Conservation (phyloP, 805 yeast species). For the Starmerella powellii region DNA sequence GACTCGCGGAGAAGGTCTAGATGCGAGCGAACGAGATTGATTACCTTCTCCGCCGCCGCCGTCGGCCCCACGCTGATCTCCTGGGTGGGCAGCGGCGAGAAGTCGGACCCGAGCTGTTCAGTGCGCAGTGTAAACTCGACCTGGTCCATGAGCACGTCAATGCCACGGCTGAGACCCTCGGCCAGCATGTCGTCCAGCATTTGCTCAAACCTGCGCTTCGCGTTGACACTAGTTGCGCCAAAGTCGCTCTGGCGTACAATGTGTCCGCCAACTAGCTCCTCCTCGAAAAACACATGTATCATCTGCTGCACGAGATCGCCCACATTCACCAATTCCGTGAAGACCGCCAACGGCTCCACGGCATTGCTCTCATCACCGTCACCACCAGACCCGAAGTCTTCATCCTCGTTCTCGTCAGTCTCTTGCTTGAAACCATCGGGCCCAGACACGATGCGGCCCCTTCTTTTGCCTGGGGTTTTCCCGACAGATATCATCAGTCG, state of each 20-base stretch:
- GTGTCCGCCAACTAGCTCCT: constrained; percentile 49
- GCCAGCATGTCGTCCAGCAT: constrained; percentile 82
- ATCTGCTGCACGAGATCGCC: constrained; percentile 89
- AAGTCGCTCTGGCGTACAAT: constrained; percentile 68
- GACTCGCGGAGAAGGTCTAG: constrained; percentile 63
- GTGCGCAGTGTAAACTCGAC: constrained; percentile 50
- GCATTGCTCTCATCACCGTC: constrained; percentile 20
- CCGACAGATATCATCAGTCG: constrained; percentile 20
- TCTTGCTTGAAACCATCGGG: neutral
- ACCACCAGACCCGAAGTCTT: constrained; percentile 1
- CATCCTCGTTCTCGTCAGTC: neutral
- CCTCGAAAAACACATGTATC: constrained; percentile 80
- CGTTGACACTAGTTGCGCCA: constrained; percentile 60
- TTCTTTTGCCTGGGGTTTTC: neutral
- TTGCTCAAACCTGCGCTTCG: constrained; percentile 70
- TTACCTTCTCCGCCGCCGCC: constrained; percentile 50
- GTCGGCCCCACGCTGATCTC: constrained; percentile 34
- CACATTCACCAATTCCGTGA: constrained; percentile 80
- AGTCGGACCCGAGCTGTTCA: constrained; percentile 49
- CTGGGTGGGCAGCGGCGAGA: constrained; percentile 37
- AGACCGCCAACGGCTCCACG: constrained; percentile 75
- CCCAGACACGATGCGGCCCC: neutral
- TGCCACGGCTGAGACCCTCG: constrained; percentile 83
- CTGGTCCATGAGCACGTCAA: constrained; percentile 75
- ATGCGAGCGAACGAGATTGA: constrained; percentile 55